Evolutionary conservation across 805 yeast species (phyloP).

Genomic region (Candida boleticola): DNA sequence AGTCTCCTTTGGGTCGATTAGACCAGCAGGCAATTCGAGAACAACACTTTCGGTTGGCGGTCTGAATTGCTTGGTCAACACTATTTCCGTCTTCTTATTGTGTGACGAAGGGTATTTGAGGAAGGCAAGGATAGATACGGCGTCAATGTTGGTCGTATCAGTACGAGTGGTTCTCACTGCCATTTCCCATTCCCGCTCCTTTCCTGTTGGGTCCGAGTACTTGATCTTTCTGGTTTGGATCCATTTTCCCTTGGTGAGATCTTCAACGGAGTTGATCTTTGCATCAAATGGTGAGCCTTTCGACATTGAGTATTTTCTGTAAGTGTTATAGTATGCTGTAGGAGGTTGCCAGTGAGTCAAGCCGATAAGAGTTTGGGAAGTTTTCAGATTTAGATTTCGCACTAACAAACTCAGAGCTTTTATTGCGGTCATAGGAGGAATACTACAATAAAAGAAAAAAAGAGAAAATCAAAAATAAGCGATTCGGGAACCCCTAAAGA

Average conservation of each 20-base stretch:
- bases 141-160: conserved; percentile 63
- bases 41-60: conserved; percentile 90
- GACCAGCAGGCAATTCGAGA: conserved; percentile 94
- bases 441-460: too few species aligned
- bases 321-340: not conserved
- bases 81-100: conserved; percentile 29
- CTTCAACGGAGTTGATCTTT: conserved; percentile 28
- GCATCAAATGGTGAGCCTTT: conserved; percentile 38
- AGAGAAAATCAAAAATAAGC: too few species aligned
- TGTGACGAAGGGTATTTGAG: conserved; percentile 40
- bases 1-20: conserved; percentile 80
- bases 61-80: conserved; percentile 86
- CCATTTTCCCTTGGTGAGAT: conserved; percentile 41
- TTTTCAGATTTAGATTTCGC: not conserved
- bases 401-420: too few species aligned
- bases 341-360: not conserved
- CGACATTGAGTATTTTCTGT: conserved; percentile 9
- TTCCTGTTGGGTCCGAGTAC: conserved; percentile 72
- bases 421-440: too few species aligned
- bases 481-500: too few species aligned
- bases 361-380: too few species aligned
- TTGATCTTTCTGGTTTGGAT: conserved; percentile 59
- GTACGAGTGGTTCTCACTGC: conserved; percentile 78
- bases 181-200: conserved; percentile 81
- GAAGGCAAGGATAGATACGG: conserved; percentile 85